Percentiles rank a stretch among this genome's conserved stretches.
Conservation (phyloP, 2,329 filamentous ascomycete species). For the Huntiella decipiens region DNA sequence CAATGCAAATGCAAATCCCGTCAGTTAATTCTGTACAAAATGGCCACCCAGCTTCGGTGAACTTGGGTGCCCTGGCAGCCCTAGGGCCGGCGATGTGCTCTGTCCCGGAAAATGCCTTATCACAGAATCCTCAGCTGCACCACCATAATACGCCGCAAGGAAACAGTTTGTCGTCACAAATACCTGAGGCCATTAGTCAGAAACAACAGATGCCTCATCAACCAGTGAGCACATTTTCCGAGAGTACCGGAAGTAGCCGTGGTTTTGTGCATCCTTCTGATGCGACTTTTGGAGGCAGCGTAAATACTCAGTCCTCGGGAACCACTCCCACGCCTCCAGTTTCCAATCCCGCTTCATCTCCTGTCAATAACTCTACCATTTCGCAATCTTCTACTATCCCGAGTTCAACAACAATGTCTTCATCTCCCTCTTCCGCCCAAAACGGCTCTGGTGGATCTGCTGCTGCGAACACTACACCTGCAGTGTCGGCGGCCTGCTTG, state of each 20-base stretch:
- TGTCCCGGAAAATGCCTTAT: neutral
- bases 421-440: neutral
- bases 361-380: neutral
- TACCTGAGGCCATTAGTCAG: too few species aligned
- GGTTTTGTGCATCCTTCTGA: too few species aligned
- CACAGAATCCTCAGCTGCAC: neutral
- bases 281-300: too few species aligned
- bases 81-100: conserved; percentile 1
- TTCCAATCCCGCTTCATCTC: neutral
- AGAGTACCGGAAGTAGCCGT: too few species aligned
- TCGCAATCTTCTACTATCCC: neutral
- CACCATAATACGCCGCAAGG: neutral
- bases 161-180: neutral
- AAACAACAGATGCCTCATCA: too few species aligned
- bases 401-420: conserved; percentile 1
- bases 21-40: too few species aligned
- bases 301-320: too few species aligned
- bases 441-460: neutral
- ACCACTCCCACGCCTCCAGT: neutral
- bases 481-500: conserved; percentile 32
- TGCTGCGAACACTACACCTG: neutral
- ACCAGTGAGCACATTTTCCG: too few species aligned
- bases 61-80: neutral
- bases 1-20: neutral
- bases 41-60: too few species aligned